A percentile compares a stretch with the other conserved stretches of the same genome.
Evolutionary conservation across 768 basidiomycete species (phyloP).

Genomic region (Hebeloma cylindrosporum): DNA sequence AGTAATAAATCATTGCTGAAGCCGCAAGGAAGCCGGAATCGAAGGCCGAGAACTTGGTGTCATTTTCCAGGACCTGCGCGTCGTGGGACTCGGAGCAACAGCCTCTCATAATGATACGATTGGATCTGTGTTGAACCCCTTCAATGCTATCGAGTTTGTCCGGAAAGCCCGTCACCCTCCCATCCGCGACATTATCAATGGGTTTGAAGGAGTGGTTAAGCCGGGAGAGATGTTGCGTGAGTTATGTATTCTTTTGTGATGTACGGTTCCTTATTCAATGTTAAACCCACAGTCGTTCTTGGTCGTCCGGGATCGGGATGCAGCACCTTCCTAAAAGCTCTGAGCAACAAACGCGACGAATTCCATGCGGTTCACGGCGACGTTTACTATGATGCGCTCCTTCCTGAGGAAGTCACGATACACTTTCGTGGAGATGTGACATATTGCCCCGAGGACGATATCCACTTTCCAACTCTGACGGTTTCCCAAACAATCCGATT

Average conservation of each 20-base stretch:
- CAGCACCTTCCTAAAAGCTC: constrained; percentile 76
- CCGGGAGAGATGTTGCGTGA: constrained; percentile 78
- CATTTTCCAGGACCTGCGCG: constrained; percentile 55
- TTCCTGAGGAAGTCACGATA: constrained; percentile 59
- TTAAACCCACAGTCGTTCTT: constrained; percentile 60
- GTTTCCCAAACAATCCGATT: constrained; percentile 76
- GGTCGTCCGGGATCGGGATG: constrained; percentile 87
- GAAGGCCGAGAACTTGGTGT: constrained; percentile 62
- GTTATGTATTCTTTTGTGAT: constrained; percentile 46
- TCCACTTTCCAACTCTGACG: constrained; percentile 83
- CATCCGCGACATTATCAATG: constrained; percentile 59
- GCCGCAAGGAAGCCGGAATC: background rate
- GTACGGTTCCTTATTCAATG: constrained; percentile 14
- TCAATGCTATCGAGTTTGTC: constrained; percentile 41
- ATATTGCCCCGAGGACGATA: constrained; percentile 83
- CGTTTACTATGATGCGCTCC: constrained; percentile 75
- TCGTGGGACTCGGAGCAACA: constrained; percentile 55
- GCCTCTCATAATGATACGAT: constrained; percentile 58
- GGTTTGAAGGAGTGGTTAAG: constrained; percentile 63
- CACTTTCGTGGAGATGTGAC: constrained; percentile 78
- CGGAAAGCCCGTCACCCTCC: constrained; percentile 58
- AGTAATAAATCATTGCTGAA: background rate
- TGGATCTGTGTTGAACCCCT: constrained; percentile 58
- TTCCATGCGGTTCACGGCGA: constrained; percentile 70
- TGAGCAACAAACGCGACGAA: constrained; percentile 73